These are phyloP conservation scores for Mycena alexandri DNA, from an alignment of 768 basidiomycete species.

Conservation along the genomic window DNA sequence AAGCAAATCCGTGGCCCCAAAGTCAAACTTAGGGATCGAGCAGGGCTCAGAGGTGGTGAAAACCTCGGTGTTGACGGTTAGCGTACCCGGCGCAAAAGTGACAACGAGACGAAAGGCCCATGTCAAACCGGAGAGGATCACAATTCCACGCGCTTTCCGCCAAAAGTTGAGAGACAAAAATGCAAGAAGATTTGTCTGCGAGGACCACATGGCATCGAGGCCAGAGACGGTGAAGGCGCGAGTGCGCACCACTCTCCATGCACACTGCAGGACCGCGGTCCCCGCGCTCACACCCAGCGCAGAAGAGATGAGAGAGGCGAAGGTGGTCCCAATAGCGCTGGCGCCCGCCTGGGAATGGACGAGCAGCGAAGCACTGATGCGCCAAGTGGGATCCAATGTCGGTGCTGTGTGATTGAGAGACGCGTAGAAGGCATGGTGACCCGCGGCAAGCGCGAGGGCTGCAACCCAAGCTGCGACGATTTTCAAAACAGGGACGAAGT, in stretches of 20 bases:
- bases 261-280: conserved; percentile 19
- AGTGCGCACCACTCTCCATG: conserved; percentile 16
- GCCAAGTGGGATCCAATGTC: no score
- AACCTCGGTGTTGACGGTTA: conserved; percentile 1
- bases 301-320: conserved; percentile 15
- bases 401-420: neutral
- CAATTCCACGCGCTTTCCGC: conserved; percentile 7
- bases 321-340: conserved; percentile 20
- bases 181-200: conserved; percentile 10
- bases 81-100: conserved; percentile 24
- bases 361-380: neutral
- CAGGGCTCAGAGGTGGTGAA: neutral
- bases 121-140: conserved; percentile 1
- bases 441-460: conserved; percentile 1
- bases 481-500: conserved; percentile 6
- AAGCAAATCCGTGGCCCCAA: neutral
- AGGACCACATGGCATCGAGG: conserved; percentile 25
- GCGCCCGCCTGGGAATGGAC: conserved; percentile 23
- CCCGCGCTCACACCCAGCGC: conserved; percentile 1
- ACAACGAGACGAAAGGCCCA: conserved; percentile 20
- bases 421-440: conserved; percentile 12
- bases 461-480: conserved; percentile 14
- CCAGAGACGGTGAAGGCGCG: conserved; percentile 18
- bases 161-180: conserved; percentile 21
- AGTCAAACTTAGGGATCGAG: conserved; percentile 15